A percentile compares a stretch with the other conserved stretches of the same genome.
Conservation (phyloP, 2,329 filamentous ascomycete genomes). For the Alternaria solani region DNA sequence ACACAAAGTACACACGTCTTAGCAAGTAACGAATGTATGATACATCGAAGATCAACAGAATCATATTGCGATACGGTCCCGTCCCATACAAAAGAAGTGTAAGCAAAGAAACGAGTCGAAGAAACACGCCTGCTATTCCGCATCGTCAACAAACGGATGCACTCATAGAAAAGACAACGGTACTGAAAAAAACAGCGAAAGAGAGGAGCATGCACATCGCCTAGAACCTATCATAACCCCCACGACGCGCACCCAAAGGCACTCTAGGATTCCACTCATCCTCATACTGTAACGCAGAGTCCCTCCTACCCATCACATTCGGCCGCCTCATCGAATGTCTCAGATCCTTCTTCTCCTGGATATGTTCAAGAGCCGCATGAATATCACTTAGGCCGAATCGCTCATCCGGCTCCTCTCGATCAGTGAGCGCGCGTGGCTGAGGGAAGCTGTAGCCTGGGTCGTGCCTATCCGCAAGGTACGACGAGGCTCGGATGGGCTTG, state of each 20-base stretch:
- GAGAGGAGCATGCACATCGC: background rate
- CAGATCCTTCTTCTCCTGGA: conserved; percentile 6
- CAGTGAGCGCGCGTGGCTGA: background rate
- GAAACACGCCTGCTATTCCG: background rate
- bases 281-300: background rate
- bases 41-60: background rate
- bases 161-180: background rate
- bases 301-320: background rate
- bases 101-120: background rate
- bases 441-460: conserved; percentile 4
- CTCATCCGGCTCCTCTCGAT: conserved; percentile 1
- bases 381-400: conserved; percentile 7
- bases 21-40: background rate
- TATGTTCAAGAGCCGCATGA: conserved; percentile 13
- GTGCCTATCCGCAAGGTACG: conserved; percentile 13
- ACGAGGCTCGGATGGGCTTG: conserved; percentile 14
- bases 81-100: background rate
- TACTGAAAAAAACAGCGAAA: background rate
- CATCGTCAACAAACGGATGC: background rate
- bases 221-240: conserved; percentile 1
- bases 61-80: background rate
- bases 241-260: background rate
- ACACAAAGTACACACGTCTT: no score
- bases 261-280: conserved; percentile 14
- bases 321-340: background rate